Percentiles rank a stretch among this genome's conserved stretches.
Evolutionary conservation across 345 rosid species (phyloP).

Genomic region (Orychophragmus violaceus): DNA sequence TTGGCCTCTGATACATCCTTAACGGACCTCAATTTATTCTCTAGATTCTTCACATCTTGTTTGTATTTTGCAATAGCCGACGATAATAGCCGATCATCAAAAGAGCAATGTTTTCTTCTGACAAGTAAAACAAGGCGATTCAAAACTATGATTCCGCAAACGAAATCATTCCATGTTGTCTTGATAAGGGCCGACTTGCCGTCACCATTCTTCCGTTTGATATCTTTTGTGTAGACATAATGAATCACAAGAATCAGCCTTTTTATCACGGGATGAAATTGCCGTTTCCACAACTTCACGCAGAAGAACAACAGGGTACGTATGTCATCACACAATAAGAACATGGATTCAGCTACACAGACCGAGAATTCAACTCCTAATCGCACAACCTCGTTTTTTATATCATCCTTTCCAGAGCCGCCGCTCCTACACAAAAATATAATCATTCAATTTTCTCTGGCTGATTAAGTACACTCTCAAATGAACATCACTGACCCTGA

Average conservation of each 20-base stretch:
- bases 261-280: background rate
- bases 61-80: background rate
- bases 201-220: background rate
- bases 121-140: background rate
- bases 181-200: background rate
- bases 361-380: background rate
- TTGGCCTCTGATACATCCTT: background rate
- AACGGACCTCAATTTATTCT: background rate
- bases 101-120: background rate
- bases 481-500: background rate
- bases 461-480: background rate
- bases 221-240: background rate
- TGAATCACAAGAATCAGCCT: background rate
- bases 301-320: background rate
- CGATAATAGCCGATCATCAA: background rate
- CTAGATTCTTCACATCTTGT: background rate
- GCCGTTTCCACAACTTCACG: background rate
- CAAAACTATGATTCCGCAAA: background rate
- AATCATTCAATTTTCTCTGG: background rate
- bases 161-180: background rate
- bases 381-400: background rate
- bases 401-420: background rate
- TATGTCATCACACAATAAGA: background rate
- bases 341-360: background rate
- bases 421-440: background rate